Evolutionary conservation across 1,284 basidiomycete species (phyloP).

Genomic region (Erythrobasidium hasegawianum): DNA sequence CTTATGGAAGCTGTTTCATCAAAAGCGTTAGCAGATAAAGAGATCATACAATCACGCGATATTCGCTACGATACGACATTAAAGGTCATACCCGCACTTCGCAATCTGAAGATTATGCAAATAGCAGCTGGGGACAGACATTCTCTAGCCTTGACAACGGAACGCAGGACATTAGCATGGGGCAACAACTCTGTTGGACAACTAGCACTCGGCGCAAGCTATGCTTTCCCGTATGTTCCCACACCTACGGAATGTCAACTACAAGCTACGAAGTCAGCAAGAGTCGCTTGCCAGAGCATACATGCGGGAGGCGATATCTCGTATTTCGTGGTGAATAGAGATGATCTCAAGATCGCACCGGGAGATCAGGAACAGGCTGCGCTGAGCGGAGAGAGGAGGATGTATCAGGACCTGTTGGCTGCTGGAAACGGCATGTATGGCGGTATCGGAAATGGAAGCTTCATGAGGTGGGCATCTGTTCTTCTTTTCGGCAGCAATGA

Average conservation of each 20-base stretch:
- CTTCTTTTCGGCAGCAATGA: too few relatives aligned
- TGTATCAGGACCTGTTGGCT: constrained; percentile 62
- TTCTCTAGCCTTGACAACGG: constrained; percentile 63
- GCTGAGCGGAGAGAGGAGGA: constrained; percentile 4
- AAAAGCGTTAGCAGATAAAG: constrained; percentile 33
- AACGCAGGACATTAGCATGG: constrained; percentile 77
- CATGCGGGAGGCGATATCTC: constrained; percentile 70
- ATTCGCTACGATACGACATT: constrained; percentile 69
- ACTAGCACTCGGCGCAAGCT: constrained; percentile 60
- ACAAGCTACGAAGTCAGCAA: constrained; percentile 57
- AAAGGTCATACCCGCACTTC: constrained; percentile 74
- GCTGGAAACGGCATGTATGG: constrained; percentile 82
- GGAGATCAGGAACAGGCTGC: constrained; percentile 10
- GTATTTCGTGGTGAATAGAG: constrained; percentile 69
- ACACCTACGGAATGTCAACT: constrained; percentile 82
- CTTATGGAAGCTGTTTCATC: constrained; percentile 42
- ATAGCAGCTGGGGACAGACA: constrained; percentile 69
- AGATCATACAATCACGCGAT: constrained; percentile 44
- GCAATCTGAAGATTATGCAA: constrained; percentile 62
- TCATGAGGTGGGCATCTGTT: not conserved
- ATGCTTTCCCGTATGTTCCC: constrained; percentile 67
- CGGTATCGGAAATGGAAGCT: constrained; percentile 51
- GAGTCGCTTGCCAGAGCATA: constrained; percentile 63
- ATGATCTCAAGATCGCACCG: constrained; percentile 5
- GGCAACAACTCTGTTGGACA: constrained; percentile 75